A percentile compares a stretch with the other conserved stretches of the same genome.
Conservation (phyloP, 2,329 filamentous ascomycete species). For the Phialophora verrucosa region DNA sequence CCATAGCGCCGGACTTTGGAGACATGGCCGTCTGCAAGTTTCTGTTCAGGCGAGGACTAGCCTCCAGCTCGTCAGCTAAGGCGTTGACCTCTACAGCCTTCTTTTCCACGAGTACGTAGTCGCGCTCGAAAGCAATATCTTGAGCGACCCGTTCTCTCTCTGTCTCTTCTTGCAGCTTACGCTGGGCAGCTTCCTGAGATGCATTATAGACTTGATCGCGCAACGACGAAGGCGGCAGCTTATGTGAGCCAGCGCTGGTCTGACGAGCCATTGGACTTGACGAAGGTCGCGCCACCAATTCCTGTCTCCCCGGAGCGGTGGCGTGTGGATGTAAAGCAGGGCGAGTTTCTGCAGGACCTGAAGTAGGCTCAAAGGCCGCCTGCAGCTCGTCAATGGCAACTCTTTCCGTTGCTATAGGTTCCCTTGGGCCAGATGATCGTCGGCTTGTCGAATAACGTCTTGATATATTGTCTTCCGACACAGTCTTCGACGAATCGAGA, state of each 20-base stretch:
- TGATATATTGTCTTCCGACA: constrained; percentile 29
- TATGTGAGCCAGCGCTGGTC: constrained; percentile 52
- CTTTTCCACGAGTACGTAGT: constrained; percentile 96
- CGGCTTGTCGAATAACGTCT: constrained; percentile 27
- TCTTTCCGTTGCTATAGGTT: constrained; percentile 24
- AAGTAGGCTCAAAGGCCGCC: constrained; percentile 37
- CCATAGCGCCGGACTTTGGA: constrained; percentile 66
- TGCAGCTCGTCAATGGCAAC: constrained; percentile 24
- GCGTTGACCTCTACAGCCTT: constrained; percentile 95
- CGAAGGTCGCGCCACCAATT: constrained; percentile 46
- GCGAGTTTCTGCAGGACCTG: constrained; percentile 39
- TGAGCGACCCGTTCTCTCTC: constrained; percentile 73
- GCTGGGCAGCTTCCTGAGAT: constrained; percentile 42
- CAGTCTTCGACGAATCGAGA: constrained; percentile 28
- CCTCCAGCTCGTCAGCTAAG: constrained; percentile 90
- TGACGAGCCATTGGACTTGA: constrained; percentile 65
- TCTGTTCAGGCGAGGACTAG: constrained; percentile 71
- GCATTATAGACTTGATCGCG: constrained; percentile 54
- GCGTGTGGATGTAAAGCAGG: constrained; percentile 45
- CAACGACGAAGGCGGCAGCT: constrained; percentile 51
- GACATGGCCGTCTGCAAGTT: constrained; percentile 54
- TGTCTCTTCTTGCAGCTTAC: constrained; percentile 47
- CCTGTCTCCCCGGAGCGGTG: constrained; percentile 51
- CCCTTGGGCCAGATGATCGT: constrained; percentile 35
- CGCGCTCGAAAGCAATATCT: constrained; percentile 86